A percentile compares a stretch with the other conserved stretches of the same genome.
Conservation (phyloP, 2,329 filamentous ascomycete species). For the Gliomastix tumulicola region DNA sequence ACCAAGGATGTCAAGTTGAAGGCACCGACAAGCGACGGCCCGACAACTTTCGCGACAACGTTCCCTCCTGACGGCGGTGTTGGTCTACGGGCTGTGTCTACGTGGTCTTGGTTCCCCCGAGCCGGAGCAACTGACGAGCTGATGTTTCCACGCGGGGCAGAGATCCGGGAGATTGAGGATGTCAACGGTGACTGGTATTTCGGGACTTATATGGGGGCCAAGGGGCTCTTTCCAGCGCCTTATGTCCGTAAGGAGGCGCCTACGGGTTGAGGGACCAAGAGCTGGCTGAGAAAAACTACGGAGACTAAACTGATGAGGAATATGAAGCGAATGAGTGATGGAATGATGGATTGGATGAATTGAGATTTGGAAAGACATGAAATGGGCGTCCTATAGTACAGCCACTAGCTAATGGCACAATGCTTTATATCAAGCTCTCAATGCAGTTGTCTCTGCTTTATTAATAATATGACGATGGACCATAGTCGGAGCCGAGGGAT, state of each 20-base stretch:
- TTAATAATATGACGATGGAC: too few relatives aligned
- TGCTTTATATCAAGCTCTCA: too few relatives aligned
- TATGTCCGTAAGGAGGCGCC: too few relatives aligned
- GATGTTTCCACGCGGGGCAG: conserved; percentile 74
- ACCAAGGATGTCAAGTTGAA: conserved; percentile 41
- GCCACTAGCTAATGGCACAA: too few relatives aligned
- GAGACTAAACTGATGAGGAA: too few relatives aligned
- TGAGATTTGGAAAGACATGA: too few relatives aligned
- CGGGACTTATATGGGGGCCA: conserved; percentile 75
- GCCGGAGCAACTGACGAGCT: conserved; percentile 65
- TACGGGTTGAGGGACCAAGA: too few relatives aligned
- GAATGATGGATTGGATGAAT: too few relatives aligned
- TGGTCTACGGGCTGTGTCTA: conserved; percentile 55
- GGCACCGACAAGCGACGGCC: conserved; percentile 23
- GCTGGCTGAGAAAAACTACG: too few relatives aligned
- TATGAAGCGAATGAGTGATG: neutral
- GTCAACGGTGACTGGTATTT: conserved; percentile 89
- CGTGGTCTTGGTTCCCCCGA: conserved; percentile 74
- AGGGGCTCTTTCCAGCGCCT: conserved; percentile 72
- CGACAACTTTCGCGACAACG: conserved; percentile 13
- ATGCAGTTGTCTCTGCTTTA: too few relatives aligned
- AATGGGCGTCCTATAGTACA: too few relatives aligned
- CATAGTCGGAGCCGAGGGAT: neutral
- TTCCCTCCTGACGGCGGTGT: conserved; percentile 74
- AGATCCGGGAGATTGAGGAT: conserved; percentile 76